phyloP scores from a whole-genome alignment of 2,329 filamentous ascomycete genomes.

The Microdochium bolleyi region DNA sequence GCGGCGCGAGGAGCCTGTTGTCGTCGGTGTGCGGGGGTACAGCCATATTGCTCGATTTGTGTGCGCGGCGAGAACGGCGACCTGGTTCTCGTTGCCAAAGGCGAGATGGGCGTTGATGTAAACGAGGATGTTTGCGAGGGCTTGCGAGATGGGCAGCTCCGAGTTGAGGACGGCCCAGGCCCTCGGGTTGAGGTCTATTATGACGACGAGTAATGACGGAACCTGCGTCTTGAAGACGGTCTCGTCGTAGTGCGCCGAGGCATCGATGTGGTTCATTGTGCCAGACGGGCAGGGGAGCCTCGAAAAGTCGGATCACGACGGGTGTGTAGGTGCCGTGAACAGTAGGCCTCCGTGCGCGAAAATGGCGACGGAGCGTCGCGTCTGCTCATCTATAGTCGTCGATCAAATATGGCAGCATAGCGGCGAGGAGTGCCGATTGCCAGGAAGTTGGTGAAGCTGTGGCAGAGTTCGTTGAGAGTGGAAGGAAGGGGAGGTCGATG shows the following conservation, averaged over 20 bases:
- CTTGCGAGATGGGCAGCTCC: slow-evolving; percentile 71
- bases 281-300: slow-evolving; percentile 4
- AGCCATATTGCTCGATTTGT: slow-evolving; percentile 81
- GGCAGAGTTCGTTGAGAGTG: too few relatives aligned
- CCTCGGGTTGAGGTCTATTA: slow-evolving; percentile 94
- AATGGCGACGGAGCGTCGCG: too few relatives aligned
- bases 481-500: too few relatives aligned
- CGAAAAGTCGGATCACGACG: not conserved
- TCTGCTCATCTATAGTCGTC: not conserved
- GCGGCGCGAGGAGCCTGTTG: slow-evolving; percentile 10
- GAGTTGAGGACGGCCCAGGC: slow-evolving; percentile 77
- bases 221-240: slow-evolving; percentile 42
- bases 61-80: slow-evolving; percentile 86
- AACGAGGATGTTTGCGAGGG: slow-evolving; percentile 82
- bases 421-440: too few relatives aligned
- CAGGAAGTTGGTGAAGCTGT: too few relatives aligned
- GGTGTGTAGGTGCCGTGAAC: not conserved
- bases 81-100: slow-evolving; percentile 87
- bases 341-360: not conserved
- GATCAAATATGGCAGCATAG: too few relatives aligned
- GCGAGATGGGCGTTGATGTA: slow-evolving; percentile 96
- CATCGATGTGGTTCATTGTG: slow-evolving; percentile 48
- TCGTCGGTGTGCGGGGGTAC: slow-evolving; percentile 55
- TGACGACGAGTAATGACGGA: slow-evolving; percentile 80
- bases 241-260: slow-evolving; percentile 52